Base-by-base conservation (phyloP, 139 green algal genomes). In the Haematococcus lacustris region DNA sequence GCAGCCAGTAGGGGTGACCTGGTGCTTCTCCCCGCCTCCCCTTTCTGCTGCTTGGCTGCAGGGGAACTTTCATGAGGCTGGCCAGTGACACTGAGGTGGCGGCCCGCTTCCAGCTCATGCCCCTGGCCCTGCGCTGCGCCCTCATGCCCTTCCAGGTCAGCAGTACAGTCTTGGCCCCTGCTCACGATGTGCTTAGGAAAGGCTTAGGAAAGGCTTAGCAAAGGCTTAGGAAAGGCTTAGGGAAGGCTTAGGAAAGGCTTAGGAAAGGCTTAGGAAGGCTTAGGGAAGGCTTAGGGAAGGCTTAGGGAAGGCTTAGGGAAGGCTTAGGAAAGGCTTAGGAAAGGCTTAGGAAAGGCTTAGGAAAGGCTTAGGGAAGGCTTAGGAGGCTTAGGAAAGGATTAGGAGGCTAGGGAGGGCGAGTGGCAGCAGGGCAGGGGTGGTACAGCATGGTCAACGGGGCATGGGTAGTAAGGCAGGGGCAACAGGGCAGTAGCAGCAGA, bases 101-200 rank as follows among this genome's bases (percentile, higher is more conserved):
- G 28, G 65, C 39, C 21, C 69, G 76, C 1, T 82, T 88, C 35
- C 39, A 53, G 32, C 40, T 62, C 34, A 82, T 93, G 75, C 89
- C 91, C 0, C 35, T 40, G 1, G 73, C 77, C 47, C 78, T 96
- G 73, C 43, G 68, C 25, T 26, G 21, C 1, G 85, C 85, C 3
- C 81, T 92, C 28, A 77, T 92, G 77, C 82, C 83, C 35, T 89
- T 89, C 63, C 85, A 92, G 76, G 57, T 70, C 26, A 61, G 39
- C 2, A 13, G 37, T 9, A 17, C 17, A 32, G 37, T 32, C 9
- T 25, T 40, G 21, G 37, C 25, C 51, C 33, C 25, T 34, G 32
- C 3, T 40, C n/a, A 34, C 5, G 3, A 28, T 25, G 37, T 64
- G 32, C 38, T 25, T 32, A 43, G 25, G 38, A 65, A 43, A 61